Conservation (phyloP, 257 asterid genomes). For the Nemophila menziesii region DNA sequence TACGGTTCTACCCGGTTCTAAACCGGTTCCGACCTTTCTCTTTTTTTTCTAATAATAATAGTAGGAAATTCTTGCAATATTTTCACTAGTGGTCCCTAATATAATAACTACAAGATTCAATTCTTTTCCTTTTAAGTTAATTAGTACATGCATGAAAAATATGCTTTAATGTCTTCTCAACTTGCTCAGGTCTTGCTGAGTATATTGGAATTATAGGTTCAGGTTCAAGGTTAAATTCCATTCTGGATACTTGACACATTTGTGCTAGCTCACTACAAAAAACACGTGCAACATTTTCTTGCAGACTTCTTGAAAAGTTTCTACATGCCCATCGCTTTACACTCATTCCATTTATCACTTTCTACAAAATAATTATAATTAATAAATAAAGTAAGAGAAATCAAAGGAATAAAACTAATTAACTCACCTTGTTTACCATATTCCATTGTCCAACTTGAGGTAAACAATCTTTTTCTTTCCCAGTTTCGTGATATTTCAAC, state of each 20-base stretch:
- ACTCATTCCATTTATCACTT: constrained; percentile 97
- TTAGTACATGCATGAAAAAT: constrained; percentile 64
- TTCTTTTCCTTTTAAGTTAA: constrained; percentile 83
- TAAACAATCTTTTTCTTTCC: constrained; percentile 89
- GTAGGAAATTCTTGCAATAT: too few species aligned
- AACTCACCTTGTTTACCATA: constrained; percentile 89
- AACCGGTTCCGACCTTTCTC: too few species aligned
- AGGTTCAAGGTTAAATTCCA: constrained; percentile 51
- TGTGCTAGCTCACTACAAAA: constrained; percentile 86
- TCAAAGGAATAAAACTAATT: constrained; percentile 1
- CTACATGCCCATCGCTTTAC: constrained; percentile 96
- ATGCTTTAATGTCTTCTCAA: constrained; percentile 84
- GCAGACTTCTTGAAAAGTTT: constrained; percentile 90
- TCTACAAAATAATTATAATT: constrained; percentile 31
- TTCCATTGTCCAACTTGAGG: constrained; percentile 99
- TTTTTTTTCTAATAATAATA: too few species aligned
- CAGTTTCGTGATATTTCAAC: constrained; percentile 88
- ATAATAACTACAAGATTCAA: constrained; percentile 81
- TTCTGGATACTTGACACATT: constrained; percentile 99
- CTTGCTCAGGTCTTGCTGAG: constrained; percentile 88
- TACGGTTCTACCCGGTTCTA: too few species aligned
- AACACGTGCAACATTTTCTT: constrained; percentile 94
- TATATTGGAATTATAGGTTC: constrained; percentile 86
- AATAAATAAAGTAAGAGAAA: background rate
- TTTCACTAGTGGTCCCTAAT: too few species aligned